Percentiles rank a stretch among this genome's conserved stretches.
Conservation (phyloP, 768 basidiomycete species). For the Trametes coccinea region DNA sequence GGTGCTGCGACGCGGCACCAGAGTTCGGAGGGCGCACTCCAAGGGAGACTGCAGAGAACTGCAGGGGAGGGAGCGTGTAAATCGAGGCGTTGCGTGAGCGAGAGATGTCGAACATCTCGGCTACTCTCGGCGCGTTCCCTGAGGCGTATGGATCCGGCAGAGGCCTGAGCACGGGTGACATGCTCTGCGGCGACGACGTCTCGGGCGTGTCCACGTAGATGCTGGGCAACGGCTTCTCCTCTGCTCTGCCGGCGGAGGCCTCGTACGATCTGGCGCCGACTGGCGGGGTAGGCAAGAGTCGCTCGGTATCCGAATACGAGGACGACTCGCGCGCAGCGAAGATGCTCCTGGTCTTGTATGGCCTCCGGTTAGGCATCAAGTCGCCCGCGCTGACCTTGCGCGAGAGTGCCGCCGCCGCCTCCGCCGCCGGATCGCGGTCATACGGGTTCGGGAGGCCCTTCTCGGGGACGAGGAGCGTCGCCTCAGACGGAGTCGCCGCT, state of each 20-base stretch:
- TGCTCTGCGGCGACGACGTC: too few relatives aligned
- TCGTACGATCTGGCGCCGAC: neutral
- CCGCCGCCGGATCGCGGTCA: neutral
- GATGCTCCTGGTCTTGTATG: conserved; percentile 1
- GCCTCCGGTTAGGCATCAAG: conserved; percentile 4
- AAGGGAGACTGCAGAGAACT: neutral
- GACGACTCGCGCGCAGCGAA: neutral
- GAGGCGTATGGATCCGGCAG: conserved; percentile 3
- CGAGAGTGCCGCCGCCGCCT: neutral
- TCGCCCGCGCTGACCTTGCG: neutral
- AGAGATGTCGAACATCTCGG: conserved; percentile 5
- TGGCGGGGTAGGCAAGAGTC: neutral
- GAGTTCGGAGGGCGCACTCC: neutral
- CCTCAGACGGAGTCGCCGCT: neutral
- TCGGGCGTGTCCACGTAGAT: too few relatives aligned
- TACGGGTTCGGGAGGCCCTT: conserved; percentile 1
- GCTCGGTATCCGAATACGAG: neutral
- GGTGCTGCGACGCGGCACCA: neutral
- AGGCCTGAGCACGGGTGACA: neutral
- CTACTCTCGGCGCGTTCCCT: neutral
- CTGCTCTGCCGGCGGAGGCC: neutral
- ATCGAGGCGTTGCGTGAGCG: neutral
- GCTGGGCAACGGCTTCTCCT: neutral
- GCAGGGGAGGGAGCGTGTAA: neutral
- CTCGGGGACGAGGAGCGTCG: neutral